phyloP scores from a whole-genome alignment of 768 basidiomycete genomes.

The Mycena pura region DNA sequence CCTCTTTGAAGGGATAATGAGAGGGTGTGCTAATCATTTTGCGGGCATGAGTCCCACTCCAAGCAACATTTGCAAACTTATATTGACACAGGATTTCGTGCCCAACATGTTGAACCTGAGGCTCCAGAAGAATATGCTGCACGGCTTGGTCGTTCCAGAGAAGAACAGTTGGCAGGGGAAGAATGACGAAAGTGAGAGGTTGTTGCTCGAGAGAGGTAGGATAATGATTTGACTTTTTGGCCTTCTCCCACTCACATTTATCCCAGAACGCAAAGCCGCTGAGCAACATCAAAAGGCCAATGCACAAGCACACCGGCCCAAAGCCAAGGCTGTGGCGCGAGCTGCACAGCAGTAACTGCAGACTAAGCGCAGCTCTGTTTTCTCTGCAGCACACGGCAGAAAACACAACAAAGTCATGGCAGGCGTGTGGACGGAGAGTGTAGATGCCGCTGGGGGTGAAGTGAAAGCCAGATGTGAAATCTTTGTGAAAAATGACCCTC shows the following conservation, averaged over 20 bases:
- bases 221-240: background rate
- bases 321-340: slow-evolving; percentile 56
- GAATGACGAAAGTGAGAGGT: slow-evolving; percentile 59
- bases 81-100: slow-evolving; percentile 7
- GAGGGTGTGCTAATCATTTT: slow-evolving; percentile 40
- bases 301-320: slow-evolving; percentile 54
- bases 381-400: slow-evolving; percentile 67
- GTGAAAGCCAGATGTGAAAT: slow-evolving; percentile 60
- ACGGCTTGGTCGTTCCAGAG: slow-evolving; percentile 54
- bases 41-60: slow-evolving; percentile 31
- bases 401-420: slow-evolving; percentile 62
- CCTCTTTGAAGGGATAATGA: slow-evolving; percentile 54
- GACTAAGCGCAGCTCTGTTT: slow-evolving; percentile 62
- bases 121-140: slow-evolving; percentile 57
- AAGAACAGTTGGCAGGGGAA: slow-evolving; percentile 63
- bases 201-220: slow-evolving; percentile 55
- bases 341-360: slow-evolving; percentile 59
- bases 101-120: slow-evolving; percentile 37
- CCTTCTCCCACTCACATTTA: background rate
- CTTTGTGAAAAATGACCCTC: slow-evolving; percentile 59
- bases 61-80: slow-evolving; percentile 13
- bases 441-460: slow-evolving; percentile 78
- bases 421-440: slow-evolving; percentile 70
- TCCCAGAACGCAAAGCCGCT: slow-evolving; percentile 58
- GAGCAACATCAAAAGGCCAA: slow-evolving; percentile 66